Conservation (phyloP, 2,329 filamentous ascomycete species). For the Verticillium zaregamsianum region DNA sequence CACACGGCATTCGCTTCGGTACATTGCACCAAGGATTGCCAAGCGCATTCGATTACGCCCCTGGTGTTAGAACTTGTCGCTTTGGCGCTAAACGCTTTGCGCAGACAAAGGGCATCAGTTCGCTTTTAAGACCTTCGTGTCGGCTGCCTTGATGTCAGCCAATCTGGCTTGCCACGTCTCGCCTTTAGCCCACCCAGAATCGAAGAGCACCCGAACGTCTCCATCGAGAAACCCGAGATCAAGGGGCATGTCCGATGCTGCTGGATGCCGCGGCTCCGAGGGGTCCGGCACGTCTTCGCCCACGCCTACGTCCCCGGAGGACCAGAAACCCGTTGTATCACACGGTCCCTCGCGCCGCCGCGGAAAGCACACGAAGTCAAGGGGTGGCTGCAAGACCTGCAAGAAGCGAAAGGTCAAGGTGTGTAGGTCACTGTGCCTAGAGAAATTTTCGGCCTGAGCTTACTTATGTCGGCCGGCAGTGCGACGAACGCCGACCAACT, state of each 20-base stretch:
- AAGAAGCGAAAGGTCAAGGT: slow-evolving; percentile 11
- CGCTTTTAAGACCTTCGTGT: too few species aligned
- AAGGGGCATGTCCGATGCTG: background rate
- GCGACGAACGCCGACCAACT: slow-evolving; percentile 2
- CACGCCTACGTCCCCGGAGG: background rate
- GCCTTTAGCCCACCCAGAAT: background rate
- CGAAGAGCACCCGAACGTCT: background rate
- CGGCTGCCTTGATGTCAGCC: too few species aligned
- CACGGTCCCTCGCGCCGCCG: background rate
- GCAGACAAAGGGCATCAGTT: too few species aligned
- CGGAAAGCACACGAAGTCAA: slow-evolving; percentile 8
- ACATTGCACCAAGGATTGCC: too few species aligned
- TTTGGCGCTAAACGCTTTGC: too few species aligned
- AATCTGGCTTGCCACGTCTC: background rate
- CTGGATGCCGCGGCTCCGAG: background rate
- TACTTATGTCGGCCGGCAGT: background rate
- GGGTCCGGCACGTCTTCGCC: background rate
- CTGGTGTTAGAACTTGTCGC: too few species aligned
- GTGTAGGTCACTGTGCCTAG: background rate
- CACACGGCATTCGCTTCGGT: too few species aligned
- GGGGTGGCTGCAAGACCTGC: slow-evolving; percentile 15
- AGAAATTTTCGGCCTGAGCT: background rate
- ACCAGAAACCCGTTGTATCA: background rate
- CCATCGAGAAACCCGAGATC: background rate
- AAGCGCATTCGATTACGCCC: too few species aligned